Conservation (phyloP, 2,329 filamentous ascomycete genomes). For the Fusarium pilosicola region DNA sequence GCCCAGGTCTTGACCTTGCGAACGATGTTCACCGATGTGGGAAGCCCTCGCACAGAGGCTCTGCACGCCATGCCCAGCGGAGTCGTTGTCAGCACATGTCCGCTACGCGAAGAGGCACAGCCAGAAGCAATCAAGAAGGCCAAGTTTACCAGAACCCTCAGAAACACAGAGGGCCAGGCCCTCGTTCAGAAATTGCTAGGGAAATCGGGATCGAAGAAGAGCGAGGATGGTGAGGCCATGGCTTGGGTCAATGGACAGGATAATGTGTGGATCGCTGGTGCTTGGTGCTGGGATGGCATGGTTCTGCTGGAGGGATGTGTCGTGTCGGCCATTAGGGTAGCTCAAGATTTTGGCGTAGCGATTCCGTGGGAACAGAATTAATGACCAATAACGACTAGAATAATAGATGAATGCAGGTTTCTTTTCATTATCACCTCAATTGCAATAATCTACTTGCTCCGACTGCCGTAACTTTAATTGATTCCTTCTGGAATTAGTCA, state of each 20-base stretch:
- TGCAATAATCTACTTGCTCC: slow-evolving; percentile 2
- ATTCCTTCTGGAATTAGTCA: slow-evolving; percentile 2
- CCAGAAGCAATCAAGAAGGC: slow-evolving; percentile 55
- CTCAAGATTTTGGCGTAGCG: slow-evolving; percentile 60
- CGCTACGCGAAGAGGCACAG: slow-evolving; percentile 52
- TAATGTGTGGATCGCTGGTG: slow-evolving; percentile 65
- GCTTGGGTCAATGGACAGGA: slow-evolving; percentile 64
- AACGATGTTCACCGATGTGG: slow-evolving; percentile 46
- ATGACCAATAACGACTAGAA: slow-evolving; percentile 5
- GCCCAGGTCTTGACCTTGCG: slow-evolving; percentile 51
- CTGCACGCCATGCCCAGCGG: slow-evolving; percentile 62
- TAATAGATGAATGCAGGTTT: neutral
- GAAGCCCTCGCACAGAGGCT: slow-evolving; percentile 57
- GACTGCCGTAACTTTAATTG: neutral
- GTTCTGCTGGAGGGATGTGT: slow-evolving; percentile 70
- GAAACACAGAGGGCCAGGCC: slow-evolving; percentile 58
- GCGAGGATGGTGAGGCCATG: slow-evolving; percentile 35
- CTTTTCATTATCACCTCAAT: neutral
- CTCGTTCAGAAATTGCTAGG: slow-evolving; percentile 59
- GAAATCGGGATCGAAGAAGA: slow-evolving; percentile 12
- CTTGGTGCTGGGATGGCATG: slow-evolving; percentile 74
- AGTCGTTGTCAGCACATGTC: slow-evolving; percentile 63
- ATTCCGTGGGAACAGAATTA: slow-evolving; percentile 49
- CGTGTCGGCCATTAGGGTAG: slow-evolving; percentile 66
- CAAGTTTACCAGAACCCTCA: slow-evolving; percentile 62